Conservation (phyloP, 805 yeast species). For the Zygosaccharomyces gambellarensis region DNA sequence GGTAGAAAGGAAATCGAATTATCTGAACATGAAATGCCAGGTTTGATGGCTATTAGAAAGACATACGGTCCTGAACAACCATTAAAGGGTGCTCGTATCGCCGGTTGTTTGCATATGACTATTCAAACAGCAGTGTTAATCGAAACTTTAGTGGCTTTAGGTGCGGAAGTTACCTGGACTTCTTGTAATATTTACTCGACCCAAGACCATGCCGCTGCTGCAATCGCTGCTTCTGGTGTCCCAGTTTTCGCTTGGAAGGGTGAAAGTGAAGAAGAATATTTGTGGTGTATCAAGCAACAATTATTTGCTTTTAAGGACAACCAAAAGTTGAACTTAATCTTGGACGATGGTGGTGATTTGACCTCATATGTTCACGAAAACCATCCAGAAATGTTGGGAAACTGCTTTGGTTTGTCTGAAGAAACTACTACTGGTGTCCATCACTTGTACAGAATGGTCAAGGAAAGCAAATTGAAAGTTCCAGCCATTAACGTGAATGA, state of each 20-base stretch:
- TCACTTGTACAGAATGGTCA: constrained; percentile 94
- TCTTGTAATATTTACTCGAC: constrained; percentile 99
- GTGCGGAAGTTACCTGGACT: constrained; percentile 99
- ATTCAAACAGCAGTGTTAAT: constrained; percentile 98
- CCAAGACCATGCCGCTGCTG: constrained; percentile 99
- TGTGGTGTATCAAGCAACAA: constrained; percentile 99
- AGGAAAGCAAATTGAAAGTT: constrained; percentile 82
- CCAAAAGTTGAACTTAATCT: constrained; percentile 90
- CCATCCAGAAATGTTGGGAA: constrained; percentile 95
- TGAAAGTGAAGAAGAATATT: constrained; percentile 98
- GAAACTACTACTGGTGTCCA: constrained; percentile 99
- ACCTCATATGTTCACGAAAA: constrained; percentile 95
- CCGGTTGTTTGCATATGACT: constrained; percentile 99
- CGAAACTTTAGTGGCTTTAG: constrained; percentile 93
- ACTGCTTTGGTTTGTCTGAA: constrained; percentile 93
- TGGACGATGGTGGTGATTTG: constrained; percentile 99
- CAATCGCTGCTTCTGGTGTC: constrained; percentile 98
- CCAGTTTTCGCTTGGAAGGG: constrained; percentile 99
- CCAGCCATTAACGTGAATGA: constrained; percentile 99
- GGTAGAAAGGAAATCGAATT: constrained; percentile 99
- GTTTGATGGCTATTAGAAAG: constrained; percentile 95
- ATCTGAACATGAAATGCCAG: constrained; percentile 99
- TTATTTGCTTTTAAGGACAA: constrained; percentile 95
- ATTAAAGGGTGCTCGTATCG: constrained; percentile 96
- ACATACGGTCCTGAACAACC: constrained; percentile 91